A percentile compares a stretch with the other conserved stretches of the same genome.
phyloP scores from a whole-genome alignment of 164 flowering plant genomes.

The Nymphaea colorata region DNA sequence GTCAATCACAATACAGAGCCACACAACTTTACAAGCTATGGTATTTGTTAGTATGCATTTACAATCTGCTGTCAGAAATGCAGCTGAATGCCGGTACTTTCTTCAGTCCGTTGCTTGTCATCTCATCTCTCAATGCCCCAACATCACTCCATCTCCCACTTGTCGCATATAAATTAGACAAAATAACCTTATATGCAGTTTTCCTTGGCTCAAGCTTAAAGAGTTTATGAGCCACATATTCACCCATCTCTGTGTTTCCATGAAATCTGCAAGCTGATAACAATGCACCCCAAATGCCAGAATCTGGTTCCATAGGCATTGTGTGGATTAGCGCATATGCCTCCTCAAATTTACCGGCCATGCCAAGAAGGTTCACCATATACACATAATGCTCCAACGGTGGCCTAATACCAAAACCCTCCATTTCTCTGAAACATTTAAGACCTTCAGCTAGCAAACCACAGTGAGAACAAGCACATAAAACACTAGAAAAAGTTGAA shows the following conservation, averaged over 20 bases:
- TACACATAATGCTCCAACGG: slow-evolving; percentile 58
- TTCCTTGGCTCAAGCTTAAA: slow-evolving; percentile 25
- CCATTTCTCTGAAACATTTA: slow-evolving; percentile 41
- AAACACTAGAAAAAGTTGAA: slow-evolving; percentile 62
- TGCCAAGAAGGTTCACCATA: slow-evolving; percentile 75
- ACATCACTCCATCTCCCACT: slow-evolving; percentile 67
- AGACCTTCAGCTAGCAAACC: slow-evolving; percentile 49
- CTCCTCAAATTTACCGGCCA: slow-evolving; percentile 53
- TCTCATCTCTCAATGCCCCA: slow-evolving; percentile 36
- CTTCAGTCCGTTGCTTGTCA: slow-evolving; percentile 12
- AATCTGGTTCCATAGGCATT: slow-evolving; percentile 37
- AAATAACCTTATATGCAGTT: slow-evolving; percentile 51
- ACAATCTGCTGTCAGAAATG: slow-evolving; percentile 8
- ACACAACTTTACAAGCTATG: too few species aligned
- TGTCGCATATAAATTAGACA: slow-evolving; percentile 61
- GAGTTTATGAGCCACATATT: slow-evolving; percentile 31
- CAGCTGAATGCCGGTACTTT: slow-evolving; percentile 62
- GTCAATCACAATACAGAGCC: too few species aligned
- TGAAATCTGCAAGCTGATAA: slow-evolving; percentile 55
- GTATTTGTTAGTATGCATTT: slow-evolving; percentile 1
- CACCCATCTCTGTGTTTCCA: slow-evolving; percentile 43
- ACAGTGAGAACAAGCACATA: slow-evolving; percentile 58
- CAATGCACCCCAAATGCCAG: slow-evolving; percentile 79
- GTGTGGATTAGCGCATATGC: slow-evolving; percentile 47
- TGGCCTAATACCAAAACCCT: slow-evolving; percentile 31